Evolutionary conservation across 1,284 basidiomycete species (phyloP), one percentile per base, ranked within the genome.

Genomic region (Puccinia triticina): DNA sequence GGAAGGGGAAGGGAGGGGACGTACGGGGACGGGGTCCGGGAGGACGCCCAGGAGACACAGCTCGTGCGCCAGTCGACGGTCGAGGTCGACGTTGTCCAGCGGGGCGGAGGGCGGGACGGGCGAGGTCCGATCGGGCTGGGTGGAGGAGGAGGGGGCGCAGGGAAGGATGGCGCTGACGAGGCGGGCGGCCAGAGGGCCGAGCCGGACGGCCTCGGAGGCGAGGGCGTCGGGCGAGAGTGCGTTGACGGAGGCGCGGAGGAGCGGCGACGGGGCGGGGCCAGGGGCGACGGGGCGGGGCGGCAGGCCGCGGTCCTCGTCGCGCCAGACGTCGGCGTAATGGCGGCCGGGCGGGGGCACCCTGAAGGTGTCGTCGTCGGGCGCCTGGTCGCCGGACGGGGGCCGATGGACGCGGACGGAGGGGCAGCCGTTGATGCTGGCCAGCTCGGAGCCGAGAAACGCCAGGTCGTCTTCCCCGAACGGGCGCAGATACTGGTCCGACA

Each of bases 261-360:
- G n/a, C 34, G 12, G 12, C 14, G 10, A n/a, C 84, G 73, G 4
- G 75, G 76, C 1, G 83, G 83, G 18, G 84, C 84, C 16, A 83
- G 76, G n/a, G 84, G 82, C 12, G 83, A 67, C 91, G 93, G 84
- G 90, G 91, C 7, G 90, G 90, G 89, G 32, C 21, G 34, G 10
- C 53, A 89, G 83, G 10, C 90, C 89, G 8, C 89, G 89, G 86
- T 98, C 96, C 86, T 95, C 92, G 84, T 96, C 94, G 84, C 95
- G 94, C 95, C 96, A 98, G 1, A 92, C 89, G 77, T 96, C 93
- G 37, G 91, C 89, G 86, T 97, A 98, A 88, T 96, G 95, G 84
- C 92, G 89, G 10, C 96, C 96, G 0, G 96, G 90, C 82, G 92
- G 18, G 8, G 77, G 77, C 12, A 78, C 21, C 0, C n/a, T 26